Base-by-base conservation (phyloP, 257 asterid genomes). In the Solanum acaule region DNA sequence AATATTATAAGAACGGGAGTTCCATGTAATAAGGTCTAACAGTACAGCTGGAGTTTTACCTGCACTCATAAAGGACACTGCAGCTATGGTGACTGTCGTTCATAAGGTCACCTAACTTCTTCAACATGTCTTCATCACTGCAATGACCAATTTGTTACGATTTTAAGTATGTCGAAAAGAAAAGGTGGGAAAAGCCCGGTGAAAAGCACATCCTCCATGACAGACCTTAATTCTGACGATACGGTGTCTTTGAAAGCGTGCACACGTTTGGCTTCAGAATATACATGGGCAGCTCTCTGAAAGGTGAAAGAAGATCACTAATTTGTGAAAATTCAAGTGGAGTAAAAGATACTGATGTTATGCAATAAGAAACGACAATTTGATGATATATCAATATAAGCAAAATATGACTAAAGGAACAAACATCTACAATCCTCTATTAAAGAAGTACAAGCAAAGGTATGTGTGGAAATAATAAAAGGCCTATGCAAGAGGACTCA, bases 91-190 rank as follows among this genome's bases (percentile, higher is more conserved):
- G 99, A 93, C 99, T 96, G 2, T 95, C 98, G 40, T 96, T 95
- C 98, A 97, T 97, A 42, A 97, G 98, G 89, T 92, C 95, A n/a
- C 99, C 98, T 37, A 97, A 98, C 89, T 96, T 94, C 98, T 94
- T 94, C 89, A 95, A 93, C 88, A 82, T 91, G 37, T 94, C 96
- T 90, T 91, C 98, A 13, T 97, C 99, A 52, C 99, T 97, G 98
- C 89, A 91, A 87, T 29, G 82, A 18, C 34, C 49, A 71, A 12
- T 27, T 68, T 35, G 72, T 6, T 10, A 88, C 10, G 6, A 44
- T 63, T 56, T 25, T 61, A 34, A 33, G 34, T 11, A 31, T 7
- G 37, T 61, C 56, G 15, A 84, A 34, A 35, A 84, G 59, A 22
- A 31, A 59, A 61, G 25, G 37, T 29, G 5, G 20, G n/a, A 20